These are phyloP conservation scores for Tetrapisispora iriomotensis DNA, from an alignment of 805 yeast genomes.

Conservation along the genomic window DNA sequence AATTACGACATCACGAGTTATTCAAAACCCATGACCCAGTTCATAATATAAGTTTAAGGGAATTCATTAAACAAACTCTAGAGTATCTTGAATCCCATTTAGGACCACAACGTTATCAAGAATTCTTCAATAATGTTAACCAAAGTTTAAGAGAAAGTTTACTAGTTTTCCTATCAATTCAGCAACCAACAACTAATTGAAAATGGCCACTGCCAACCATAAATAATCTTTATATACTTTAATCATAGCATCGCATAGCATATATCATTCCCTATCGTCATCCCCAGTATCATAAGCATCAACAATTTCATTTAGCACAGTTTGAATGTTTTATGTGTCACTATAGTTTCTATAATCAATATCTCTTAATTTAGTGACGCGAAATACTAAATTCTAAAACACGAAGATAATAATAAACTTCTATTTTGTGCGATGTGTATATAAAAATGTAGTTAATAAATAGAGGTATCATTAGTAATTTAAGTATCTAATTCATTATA, in stretches of 20 bases:
- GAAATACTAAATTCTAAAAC: not conserved
- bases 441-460: not conserved
- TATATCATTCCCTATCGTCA: no score
- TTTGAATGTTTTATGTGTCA: no score
- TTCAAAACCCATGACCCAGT: constrained; percentile 39
- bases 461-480: no score
- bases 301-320: no score
- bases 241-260: not conserved
- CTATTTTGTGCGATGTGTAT: constrained; percentile 1
- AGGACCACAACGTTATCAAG: constrained; percentile 18
- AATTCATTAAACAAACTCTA: constrained; percentile 31
- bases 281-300: no score
- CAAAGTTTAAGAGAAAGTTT: constrained; percentile 21
- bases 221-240: no score
- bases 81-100: constrained; percentile 19
- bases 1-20: constrained; percentile 33
- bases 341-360: no score
- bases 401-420: not conserved
- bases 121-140: constrained; percentile 15
- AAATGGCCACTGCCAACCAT: no score
- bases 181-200: constrained; percentile 3
- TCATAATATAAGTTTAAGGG: constrained; percentile 41
- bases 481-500: no score
- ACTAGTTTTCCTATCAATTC: constrained; percentile 14
- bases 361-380: constrained; percentile 2